Evolutionary conservation across 1,139 yeast species (phyloP).

Genomic region (Meyerozyma guilliermondii): DNA sequence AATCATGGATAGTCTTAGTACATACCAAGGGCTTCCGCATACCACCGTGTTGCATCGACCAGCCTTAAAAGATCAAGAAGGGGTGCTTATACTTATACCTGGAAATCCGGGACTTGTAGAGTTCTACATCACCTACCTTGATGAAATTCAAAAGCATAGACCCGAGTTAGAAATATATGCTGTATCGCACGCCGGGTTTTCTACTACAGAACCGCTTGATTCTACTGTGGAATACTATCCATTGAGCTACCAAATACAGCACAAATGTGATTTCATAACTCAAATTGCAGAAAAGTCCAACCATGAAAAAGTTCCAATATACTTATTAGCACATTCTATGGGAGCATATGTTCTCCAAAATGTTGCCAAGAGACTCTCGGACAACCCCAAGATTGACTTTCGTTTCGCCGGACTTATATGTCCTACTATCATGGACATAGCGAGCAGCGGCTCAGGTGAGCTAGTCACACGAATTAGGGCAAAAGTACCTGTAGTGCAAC

Average conservation of each 20-base stretch:
- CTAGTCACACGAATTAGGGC: slow-evolving; percentile 25
- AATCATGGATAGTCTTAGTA: slow-evolving; percentile 5
- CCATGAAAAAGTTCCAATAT: slow-evolving; percentile 25
- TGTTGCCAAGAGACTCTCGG: slow-evolving; percentile 15
- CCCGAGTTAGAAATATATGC: slow-evolving; percentile 49
- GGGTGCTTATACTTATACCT: slow-evolving; percentile 50
- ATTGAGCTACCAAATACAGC: slow-evolving; percentile 48
- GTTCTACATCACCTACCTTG: slow-evolving; percentile 49
- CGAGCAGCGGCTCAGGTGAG: slow-evolving; percentile 46
- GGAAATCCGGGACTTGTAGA: slow-evolving; percentile 68
- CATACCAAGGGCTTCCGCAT: slow-evolving; percentile 17
- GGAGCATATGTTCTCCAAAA: slow-evolving; percentile 45
- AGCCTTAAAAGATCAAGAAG: slow-evolving; percentile 9
- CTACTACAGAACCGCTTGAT: slow-evolving; percentile 19
- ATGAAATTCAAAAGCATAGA: slow-evolving; percentile 32
- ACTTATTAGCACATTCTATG: slow-evolving; percentile 56
- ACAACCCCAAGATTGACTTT: slow-evolving; percentile 13
- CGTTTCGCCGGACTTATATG: slow-evolving; percentile 55
- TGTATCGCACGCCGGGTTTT: slow-evolving; percentile 53
- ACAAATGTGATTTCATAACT: slow-evolving; percentile 38
- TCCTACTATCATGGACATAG: slow-evolving; percentile 59
- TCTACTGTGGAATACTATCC: slow-evolving; percentile 17
- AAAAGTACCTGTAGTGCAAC: slow-evolving; percentile 28
- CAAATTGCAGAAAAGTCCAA: slow-evolving; percentile 16
- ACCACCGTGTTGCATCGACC: slow-evolving; percentile 25